Evolutionary conservation across 345 rosid genomes (phyloP), one percentile per base, ranked within the genome.

Genomic region (Physaria fendleri): DNA sequence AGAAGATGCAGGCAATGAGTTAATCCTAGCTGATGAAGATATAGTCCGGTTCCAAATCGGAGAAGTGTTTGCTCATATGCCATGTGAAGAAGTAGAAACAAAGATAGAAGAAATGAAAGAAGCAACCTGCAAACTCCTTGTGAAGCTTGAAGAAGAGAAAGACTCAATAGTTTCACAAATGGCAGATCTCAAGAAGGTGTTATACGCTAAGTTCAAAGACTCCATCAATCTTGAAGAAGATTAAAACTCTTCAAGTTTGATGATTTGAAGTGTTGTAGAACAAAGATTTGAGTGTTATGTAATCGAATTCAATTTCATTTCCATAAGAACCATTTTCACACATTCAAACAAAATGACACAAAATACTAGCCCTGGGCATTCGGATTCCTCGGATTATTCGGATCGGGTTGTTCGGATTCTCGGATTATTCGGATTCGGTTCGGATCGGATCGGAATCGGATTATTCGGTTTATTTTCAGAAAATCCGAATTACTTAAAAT

Each of bases 191-290:
- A 93, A 93, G 86, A 89, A 85, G 58, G 64, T 85, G n/a, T 59
- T 93, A 74, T 93, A 93, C 17, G 94, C 81, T 5, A 93, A 93
- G 79, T 89, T 93, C 68, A 77, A 82, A 58, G 90, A 87, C 54
- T 87, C 99, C 46, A 93, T 85, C 75, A 93, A 93, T 74, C 81
- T 93, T 10, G 99, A 89, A 81, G 99, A 93, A 75, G 95, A 89
- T 54, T 92, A 60, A 43, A 37, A n/a, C 17, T 4, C 23, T 37
- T 47, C 61, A 33, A 32, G n/a, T 33, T 32, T 22, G 33, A 33
- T 34, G 44, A 45, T 56, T 27, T 1, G 8, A 33, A 33, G 6
- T 33, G 18, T 37, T n/a, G 43, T 37, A 38, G 14, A 55, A 45
- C 16, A 21, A 33, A 4, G 38, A 33, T 40, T 24, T 21, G 15